Evolutionary conservation across 345 rosid genomes (phyloP), one percentile per base, ranked within the genome.

Genomic region (Hibiscus tridactylites): DNA sequence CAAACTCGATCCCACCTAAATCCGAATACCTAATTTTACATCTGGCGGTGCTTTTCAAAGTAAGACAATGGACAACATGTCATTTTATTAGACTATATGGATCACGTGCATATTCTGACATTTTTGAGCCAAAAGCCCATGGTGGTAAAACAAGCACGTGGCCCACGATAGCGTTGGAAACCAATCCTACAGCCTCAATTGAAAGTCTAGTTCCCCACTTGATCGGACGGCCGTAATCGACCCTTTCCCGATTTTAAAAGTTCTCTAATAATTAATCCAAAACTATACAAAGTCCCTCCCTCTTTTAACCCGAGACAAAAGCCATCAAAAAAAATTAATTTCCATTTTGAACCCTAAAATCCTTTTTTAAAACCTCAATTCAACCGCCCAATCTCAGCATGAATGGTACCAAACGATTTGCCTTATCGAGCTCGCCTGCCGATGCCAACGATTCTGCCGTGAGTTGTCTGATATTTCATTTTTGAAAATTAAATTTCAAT

Each of bases 371-470:
- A 70, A 29, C 62, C 75, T 65, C 35, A 70, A 52, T 65, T 68
- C 52, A 46, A 68, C 60, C 56, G 65, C 69, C 33, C 69, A 42
- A 65, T 65, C 33, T 42, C 35, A 8, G 68, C 35, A 89, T 88
- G 96, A 91, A 80, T 71, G 93, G 90, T 58, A 50, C 87, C 15
- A 94, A 92, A 79, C 91, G 96, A 39, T 76, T 83, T 70, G 90
- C 91, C 53, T 71, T 75, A 24, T 83, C 90, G 72, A 88, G 83
- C 68, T 79, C 86, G 56, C 77, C 70, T 49, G 77, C 80, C 65
- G 90, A 81, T 56, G 49, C 90, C 9, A 77, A 58, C 66, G 93
- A 95, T 52, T 72, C 89, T 33, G 68, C 82, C 13, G 97, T 95
- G 81, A 86, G 97, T 79, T 65, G 26, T 9, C 54, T 37, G 9